Evolutionary conservation across 345 rosid species (phyloP), one percentile per base, ranked within the genome.

Genomic region (Cardamine resedifolia): DNA sequence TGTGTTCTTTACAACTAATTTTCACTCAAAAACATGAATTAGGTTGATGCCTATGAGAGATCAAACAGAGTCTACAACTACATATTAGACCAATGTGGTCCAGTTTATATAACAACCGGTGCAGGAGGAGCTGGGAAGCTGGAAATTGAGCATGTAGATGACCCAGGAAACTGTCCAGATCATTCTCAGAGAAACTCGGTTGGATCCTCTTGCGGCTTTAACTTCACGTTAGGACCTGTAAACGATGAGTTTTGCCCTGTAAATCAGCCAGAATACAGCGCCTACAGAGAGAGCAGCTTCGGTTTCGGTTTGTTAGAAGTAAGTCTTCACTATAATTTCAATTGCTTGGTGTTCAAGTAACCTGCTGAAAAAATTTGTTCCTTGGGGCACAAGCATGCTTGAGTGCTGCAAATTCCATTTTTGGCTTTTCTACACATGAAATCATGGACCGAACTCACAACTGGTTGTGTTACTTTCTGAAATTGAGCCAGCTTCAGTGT

Each of bases 31-130:
- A 74, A 50, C 24, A 16, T 66, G 68, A 68, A 63, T n/a, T 82
- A 93, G 98, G 92, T 93, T 64, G 85, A 93, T 81, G 97, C 92
- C 12, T 94, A 94, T 43, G 98, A 94, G 83, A 91, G 98, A 60
- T 87, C 97, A 34, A 94, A 94, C 78, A 82, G 96, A 56, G 89
- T 91, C 31, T 94, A 87, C 75, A 86, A 89, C 82, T 94, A 94
- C 81, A 68, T 72, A 0, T 73, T 91, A 66, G 97, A 94, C 87
- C 91, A 86, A 14, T 89, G 91, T 73, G 97, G 95, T 11, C 93
- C 91, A 2, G 82, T 91, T 36, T 83, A 89, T 76, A 84, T 94
- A 60, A 74, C 87, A 0, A 82, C 85, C 10, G 98, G 98, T 56
- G 87, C 81, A 74, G 97, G 98, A 47, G 98, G 97, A 53, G 85